Percentiles rank a stretch among this genome's conserved stretches.
Evolutionary conservation across 2,329 filamentous ascomycete genomes (phyloP).

Genomic region (Beauveria medogensis): DNA sequence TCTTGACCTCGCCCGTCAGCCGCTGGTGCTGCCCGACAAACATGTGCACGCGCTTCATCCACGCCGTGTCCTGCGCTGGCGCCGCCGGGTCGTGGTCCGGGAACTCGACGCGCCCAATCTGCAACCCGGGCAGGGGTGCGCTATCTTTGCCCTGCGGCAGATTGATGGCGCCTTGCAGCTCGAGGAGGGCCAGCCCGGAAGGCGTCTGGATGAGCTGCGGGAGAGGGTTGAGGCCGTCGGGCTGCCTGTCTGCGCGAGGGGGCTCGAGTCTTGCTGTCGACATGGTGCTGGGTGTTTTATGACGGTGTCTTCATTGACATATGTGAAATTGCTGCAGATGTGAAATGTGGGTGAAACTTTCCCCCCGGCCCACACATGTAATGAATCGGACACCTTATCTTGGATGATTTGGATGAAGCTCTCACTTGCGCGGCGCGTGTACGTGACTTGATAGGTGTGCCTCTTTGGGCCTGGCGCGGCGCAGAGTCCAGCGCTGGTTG

Average conservation of each 20-base stretch:
- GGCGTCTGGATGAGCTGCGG: conserved; percentile 83
- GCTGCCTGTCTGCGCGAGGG: conserved; percentile 16
- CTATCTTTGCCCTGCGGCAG: conserved; percentile 42
- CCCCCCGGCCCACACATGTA: neutral
- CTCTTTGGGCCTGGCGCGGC: neutral
- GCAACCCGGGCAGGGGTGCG: conserved; percentile 21
- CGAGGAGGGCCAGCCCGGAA: conserved; percentile 78
- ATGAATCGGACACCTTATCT: neutral
- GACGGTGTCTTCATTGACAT: neutral
- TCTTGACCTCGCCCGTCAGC: conserved; percentile 84
- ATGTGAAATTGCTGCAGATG: neutral
- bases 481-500: neutral
- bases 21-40: conserved; percentile 86
- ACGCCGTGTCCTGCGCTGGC: conserved; percentile 45
- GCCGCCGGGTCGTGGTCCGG: conserved; percentile 56
- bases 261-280: conserved; percentile 34
- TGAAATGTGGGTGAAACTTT: neutral
- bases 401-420: neutral
- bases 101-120: conserved; percentile 68
- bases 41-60: conserved; percentile 86
- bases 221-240: conserved; percentile 44
- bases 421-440: neutral
- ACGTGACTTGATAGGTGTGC: neutral
- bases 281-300: conserved; percentile 18
- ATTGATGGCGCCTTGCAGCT: conserved; percentile 88